phyloP scores from a whole-genome alignment of 352 stramenopile species.

The Pythium chondricola region DNA sequence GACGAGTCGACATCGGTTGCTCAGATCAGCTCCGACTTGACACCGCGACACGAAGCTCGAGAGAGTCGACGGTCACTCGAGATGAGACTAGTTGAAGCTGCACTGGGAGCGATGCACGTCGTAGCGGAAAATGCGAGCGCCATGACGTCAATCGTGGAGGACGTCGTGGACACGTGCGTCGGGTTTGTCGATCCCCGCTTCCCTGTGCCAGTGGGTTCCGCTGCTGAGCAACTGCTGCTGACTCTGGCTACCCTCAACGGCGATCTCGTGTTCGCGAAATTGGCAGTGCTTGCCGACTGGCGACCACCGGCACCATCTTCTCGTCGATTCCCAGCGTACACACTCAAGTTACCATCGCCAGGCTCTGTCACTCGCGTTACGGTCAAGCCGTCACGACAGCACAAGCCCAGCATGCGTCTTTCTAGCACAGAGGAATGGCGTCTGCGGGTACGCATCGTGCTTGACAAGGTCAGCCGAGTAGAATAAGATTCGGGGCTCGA shows the following conservation, averaged over 20 bases:
- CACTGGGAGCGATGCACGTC: conserved; percentile 44
- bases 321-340: conserved; percentile 24
- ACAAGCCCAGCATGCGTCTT: too few relatives aligned
- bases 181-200: conserved; percentile 37
- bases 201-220: conserved; percentile 28
- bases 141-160: conserved; percentile 51
- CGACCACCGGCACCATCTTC: conserved; percentile 37
- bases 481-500: too few relatives aligned
- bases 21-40: neutral
- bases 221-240: conserved; percentile 35
- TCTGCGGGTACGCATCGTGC: neutral
- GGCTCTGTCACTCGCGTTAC: neutral
- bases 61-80: conserved; percentile 43
- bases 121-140: conserved; percentile 36
- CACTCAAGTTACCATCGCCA: neutral
- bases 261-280: conserved; percentile 62
- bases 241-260: conserved; percentile 48
- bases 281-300: conserved; percentile 51
- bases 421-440: too few relatives aligned
- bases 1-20: too few relatives aligned
- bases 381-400: neutral
- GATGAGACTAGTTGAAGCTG: conserved; percentile 45
- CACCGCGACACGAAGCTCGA: neutral
- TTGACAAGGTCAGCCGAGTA: too few relatives aligned
- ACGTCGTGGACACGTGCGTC: conserved; percentile 35